Evolutionary conservation across 2,329 filamentous ascomycete species (phyloP), one percentile per base, ranked within the genome.

Genomic region (Xylaria sp.): DNA sequence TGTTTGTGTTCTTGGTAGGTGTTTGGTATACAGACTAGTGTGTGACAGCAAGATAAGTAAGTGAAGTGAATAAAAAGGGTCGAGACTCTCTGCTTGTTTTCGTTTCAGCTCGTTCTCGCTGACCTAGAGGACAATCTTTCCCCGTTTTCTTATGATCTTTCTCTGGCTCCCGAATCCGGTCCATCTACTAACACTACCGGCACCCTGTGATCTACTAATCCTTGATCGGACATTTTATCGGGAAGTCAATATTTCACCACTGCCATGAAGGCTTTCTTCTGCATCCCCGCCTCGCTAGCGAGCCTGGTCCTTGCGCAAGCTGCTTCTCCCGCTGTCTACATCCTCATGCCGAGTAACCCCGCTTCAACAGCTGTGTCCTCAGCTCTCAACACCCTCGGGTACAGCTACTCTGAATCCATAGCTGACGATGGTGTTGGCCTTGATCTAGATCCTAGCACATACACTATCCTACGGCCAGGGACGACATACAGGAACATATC

Each of bases 301-400:
- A 55, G 65, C 25, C 47, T 71, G 16, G 64, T 59, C 35, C 47
- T 70, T 12, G 64, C 64, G 9, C 50, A 42, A 21, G 60, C 47
- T 35, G 40, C 60, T 6, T 47, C 68, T 12, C 73, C 75, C 1
- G 62, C 70, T 9, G 63, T 77, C 48, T 77, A 74, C 65, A 67
- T 76, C 53, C 71, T 75, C 55, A 70, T 63, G 58, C 72, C 72
- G 4, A 72, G 65, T 25, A 60, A 65, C 25, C 65, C 67, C 16
- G 74, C 74, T 4, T 62, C 71, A 5, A 57, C 32, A 2, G 67
- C 65, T 13, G 62, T 76, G 32, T 63, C 72, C 23, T 73, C 72
- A 23, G 74, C 75, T 5, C 68, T 76, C 13, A 50, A 71, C 60
- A 74, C 65, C 1, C 68, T 77, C 27, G 75, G 75, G 16, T 77